Conservation (phyloP, 1,139 yeast genomes). For the Saccharomyces hybrid region DNA sequence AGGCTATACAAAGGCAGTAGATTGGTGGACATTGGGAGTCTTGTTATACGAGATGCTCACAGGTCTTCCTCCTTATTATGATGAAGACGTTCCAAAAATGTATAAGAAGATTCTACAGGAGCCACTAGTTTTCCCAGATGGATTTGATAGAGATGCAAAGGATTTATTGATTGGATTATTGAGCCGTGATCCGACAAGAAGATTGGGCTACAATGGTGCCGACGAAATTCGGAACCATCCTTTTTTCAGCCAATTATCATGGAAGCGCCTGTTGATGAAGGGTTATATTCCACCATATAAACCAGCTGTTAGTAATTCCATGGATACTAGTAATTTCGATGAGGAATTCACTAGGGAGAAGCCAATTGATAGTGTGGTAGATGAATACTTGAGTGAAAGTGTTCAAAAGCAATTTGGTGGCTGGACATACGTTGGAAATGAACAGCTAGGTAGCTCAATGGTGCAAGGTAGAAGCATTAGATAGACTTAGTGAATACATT, state of each 20-base stretch:
- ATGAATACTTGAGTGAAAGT: conserved; percentile 78
- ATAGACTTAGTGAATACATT: conserved; percentile 5
- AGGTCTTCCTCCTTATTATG: conserved; percentile 93
- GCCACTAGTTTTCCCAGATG: conserved; percentile 81
- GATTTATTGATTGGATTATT: conserved; percentile 69
- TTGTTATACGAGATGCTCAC: conserved; percentile 92
- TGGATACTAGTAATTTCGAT: conserved; percentile 90
- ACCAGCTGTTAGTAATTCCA: conserved; percentile 79
- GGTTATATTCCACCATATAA: conserved; percentile 94
- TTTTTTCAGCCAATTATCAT: conserved; percentile 85
- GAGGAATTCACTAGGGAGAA: conserved; percentile 87
- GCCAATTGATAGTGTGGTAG: conserved; percentile 94
- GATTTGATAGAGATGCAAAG: conserved; percentile 83
- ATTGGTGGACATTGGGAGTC: conserved; percentile 97
- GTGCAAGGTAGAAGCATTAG: conserved; percentile 27
- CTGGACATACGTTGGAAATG: conserved; percentile 85
- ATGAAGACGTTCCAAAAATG: conserved; percentile 91
- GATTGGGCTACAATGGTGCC: conserved; percentile 78
- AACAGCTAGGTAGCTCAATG: conserved; percentile 34
- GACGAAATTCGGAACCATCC: conserved; percentile 77
- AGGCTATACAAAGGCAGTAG: conserved; percentile 92
- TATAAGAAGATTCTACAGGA: conserved; percentile 86
- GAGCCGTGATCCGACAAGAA: conserved; percentile 74
- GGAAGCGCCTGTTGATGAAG: conserved; percentile 77
- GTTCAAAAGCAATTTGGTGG: conserved; percentile 98